These are phyloP conservation scores for Plasmopara halstedii DNA, from an alignment of 352 stramenopile genomes.

Conservation along the genomic window DNA sequence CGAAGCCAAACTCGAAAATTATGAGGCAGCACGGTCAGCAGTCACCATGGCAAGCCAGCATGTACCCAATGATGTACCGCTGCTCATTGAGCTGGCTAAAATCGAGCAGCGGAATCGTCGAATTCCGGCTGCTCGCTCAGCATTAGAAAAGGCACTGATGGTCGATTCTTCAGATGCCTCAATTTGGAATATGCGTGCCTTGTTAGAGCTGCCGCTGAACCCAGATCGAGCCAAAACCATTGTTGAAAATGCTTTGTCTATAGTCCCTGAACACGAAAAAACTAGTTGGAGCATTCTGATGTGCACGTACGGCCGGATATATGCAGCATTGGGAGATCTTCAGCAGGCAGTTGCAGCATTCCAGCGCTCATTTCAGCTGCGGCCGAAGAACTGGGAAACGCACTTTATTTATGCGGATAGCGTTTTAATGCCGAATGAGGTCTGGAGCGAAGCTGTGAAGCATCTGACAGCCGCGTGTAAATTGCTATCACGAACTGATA, in stretches of 20 bases:
- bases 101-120: slow-evolving; percentile 72
- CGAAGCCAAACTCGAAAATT: slow-evolving; percentile 48
- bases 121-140: slow-evolving; percentile 41
- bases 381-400: slow-evolving; percentile 75
- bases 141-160: slow-evolving; percentile 69
- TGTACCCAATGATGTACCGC: slow-evolving; percentile 50
- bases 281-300: slow-evolving; percentile 80
- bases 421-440: slow-evolving; percentile 65
- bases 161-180: slow-evolving; percentile 54
- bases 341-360: slow-evolving; percentile 74
- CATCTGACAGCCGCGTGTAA: slow-evolving; percentile 55
- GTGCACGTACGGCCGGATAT: slow-evolving; percentile 76
- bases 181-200: slow-evolving; percentile 76
- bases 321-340: slow-evolving; percentile 57
- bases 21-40: slow-evolving; percentile 55
- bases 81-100: slow-evolving; percentile 74
- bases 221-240: slow-evolving; percentile 62
- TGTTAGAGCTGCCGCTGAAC: slow-evolving; percentile 63
- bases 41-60: slow-evolving; percentile 61
- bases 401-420: slow-evolving; percentile 80
- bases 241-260: slow-evolving; percentile 60
- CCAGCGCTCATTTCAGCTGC: slow-evolving; percentile 71
- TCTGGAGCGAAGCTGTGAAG: slow-evolving; percentile 62
- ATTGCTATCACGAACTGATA: slow-evolving; percentile 50
- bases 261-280: slow-evolving; percentile 69